These are phyloP conservation scores for Aspergillus niger DNA, from an alignment of 2,329 filamentous ascomycete species.

Conservation along the genomic window DNA sequence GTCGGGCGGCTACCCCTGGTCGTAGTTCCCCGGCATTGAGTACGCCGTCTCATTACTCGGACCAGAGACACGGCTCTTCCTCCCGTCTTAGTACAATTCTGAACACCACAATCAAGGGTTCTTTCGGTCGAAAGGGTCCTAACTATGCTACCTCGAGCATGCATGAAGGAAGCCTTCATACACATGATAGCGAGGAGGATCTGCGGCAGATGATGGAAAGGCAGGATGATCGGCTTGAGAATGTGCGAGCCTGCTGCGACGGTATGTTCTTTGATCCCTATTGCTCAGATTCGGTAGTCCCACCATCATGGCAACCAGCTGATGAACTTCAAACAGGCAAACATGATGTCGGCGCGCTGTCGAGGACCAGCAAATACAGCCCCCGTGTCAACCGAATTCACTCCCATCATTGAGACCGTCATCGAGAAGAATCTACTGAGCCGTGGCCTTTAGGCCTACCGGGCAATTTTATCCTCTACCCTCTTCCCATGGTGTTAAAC, in stretches of 20 bases:
- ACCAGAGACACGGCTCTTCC: conserved; percentile 46
- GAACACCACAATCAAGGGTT: conserved; percentile 50
- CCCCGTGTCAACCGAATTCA: conserved; percentile 42
- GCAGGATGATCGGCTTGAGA: conserved; percentile 75
- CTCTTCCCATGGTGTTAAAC: conserved; percentile 1
- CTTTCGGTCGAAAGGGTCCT: conserved; percentile 51
- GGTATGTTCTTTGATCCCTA: conserved; percentile 61
- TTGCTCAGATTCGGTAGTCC: not conserved
- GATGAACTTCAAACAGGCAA: conserved; percentile 57
- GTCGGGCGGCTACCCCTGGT: conserved; percentile 39
- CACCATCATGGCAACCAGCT: not conserved
- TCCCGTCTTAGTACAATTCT: conserved; percentile 53
- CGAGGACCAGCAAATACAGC: conserved; percentile 45
- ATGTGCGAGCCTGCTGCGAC: conserved; percentile 96
- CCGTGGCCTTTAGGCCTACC: conserved; percentile 6
- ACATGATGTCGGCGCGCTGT: conserved; percentile 64
- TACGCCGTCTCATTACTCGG: conserved; percentile 35
- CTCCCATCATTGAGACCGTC: conserved; percentile 34
- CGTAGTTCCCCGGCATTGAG: conserved; percentile 40
- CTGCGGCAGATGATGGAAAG: conserved; percentile 74
- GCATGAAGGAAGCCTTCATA: conserved; percentile 42
- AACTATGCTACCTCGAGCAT: conserved; percentile 38
- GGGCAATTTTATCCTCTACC: not conserved
- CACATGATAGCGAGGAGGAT: conserved; percentile 79
- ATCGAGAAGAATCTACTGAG: not conserved